Evolutionary conservation across 148 eudicot genomes (phyloP).

Genomic region (Nyssa sinensis): DNA sequence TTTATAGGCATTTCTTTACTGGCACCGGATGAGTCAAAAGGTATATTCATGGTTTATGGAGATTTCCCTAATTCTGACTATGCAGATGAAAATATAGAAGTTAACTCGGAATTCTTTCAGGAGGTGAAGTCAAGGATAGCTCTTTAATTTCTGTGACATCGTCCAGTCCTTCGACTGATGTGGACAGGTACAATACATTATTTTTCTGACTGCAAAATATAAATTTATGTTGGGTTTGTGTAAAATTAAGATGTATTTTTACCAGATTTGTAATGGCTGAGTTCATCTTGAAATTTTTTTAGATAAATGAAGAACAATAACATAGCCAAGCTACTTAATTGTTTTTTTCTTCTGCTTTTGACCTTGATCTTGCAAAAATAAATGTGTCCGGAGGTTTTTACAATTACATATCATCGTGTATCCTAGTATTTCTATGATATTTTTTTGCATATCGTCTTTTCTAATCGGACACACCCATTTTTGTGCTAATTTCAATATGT

Average conservation of each 20-base stretch:
- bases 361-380: not conserved
- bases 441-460: not conserved
- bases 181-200: constrained; percentile 49
- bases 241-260: not conserved
- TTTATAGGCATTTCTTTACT: constrained; percentile 91
- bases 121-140: constrained; percentile 70
- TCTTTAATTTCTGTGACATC: constrained; percentile 51
- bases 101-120: constrained; percentile 38
- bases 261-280: not conserved
- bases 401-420: not conserved
- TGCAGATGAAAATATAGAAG: constrained; percentile 1
- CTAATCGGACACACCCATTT: no score
- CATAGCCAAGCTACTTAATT: not conserved
- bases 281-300: not conserved
- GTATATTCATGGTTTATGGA: constrained; percentile 30
- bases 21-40: constrained; percentile 93
- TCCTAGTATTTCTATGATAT: not conserved
- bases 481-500: not conserved
- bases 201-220: constrained; percentile 7
- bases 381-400: not conserved
- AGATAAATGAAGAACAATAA: no score
- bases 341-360: not conserved
- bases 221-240: not conserved
- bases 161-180: constrained; percentile 52
- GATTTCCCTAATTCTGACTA: not conserved